Evolutionary conservation across 805 yeast species (phyloP), one percentile per base, ranked within the genome.

Genomic region (Starmerella tilneyi): DNA sequence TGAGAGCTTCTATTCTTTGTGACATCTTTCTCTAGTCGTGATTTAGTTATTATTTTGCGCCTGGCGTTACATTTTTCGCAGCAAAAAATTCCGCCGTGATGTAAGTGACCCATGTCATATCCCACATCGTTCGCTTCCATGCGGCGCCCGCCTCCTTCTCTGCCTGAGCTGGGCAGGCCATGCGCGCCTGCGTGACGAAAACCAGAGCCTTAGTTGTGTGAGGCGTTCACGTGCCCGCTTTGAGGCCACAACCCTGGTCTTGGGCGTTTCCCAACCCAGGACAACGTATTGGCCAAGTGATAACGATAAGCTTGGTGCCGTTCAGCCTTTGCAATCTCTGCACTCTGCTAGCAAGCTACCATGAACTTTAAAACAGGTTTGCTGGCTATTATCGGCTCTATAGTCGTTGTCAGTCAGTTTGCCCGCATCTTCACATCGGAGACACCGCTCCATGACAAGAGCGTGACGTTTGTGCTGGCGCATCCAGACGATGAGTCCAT

Each of bases 401-500:
- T 38, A 17, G 33, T 38, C 13, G 22, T 41, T 9, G 38, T 43
- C 27, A 43, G 47, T 42, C 47, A 49, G 44, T 46, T 49, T 27
- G 29, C 41, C n/a, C 47, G 48, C 20, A 31, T 52, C 5, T 48
- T 48, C 45, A 46, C 56, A 26, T 45, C 51, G 27, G 24, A 17
- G 9, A 48, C 56, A 31, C 56, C 50, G 32, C 43, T 59, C 34
- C n/a, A 37, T 30, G 49, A 49, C 47, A 48, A 53, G 42, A 44
- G 56, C 17, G 47, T 63, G 26, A 49, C 62, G 23, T 65, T 79
- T 37, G 65, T 89, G 11, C 79, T 86, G 32, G 96, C 95, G 0
- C 99, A 92, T 63, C 99, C 99, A 0, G 99, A 92, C 63, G 99
- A 92, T 62, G 99, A 92, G 63, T 88, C 85, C 42, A 92, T 92